phyloP scores from a whole-genome alignment of 2,329 filamentous ascomycete species.

The Chaetomiaceae sp. region DNA sequence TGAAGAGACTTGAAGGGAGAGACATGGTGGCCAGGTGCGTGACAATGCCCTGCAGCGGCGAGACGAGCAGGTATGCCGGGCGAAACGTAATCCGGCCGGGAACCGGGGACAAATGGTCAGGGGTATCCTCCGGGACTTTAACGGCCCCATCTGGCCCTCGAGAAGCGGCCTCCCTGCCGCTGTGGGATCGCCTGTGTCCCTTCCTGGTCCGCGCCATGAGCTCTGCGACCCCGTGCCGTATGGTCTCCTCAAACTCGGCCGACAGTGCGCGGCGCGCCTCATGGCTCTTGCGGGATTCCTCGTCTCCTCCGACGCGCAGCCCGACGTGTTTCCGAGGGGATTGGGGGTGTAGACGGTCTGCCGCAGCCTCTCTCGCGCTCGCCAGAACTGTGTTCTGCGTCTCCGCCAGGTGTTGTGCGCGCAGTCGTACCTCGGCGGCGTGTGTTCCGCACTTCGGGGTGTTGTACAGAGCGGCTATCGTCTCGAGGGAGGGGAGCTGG shows the following conservation, averaged over 20 bases:
- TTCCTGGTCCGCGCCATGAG: conserved; percentile 40
- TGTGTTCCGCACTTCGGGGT: conserved; percentile 50
- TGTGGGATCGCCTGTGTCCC: conserved; percentile 21
- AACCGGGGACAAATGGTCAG: conserved; percentile 28
- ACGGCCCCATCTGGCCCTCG: conserved; percentile 19
- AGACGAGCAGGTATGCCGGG: conserved; percentile 61
- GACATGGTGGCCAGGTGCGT: conserved; percentile 61
- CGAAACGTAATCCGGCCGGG: conserved; percentile 35
- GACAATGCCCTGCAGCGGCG: conserved; percentile 59
- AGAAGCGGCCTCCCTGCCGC: not conserved
- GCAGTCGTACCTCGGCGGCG: conserved; percentile 64
- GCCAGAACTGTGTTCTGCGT: conserved; percentile 52
- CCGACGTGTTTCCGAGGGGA: conserved; percentile 36
- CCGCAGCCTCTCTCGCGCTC: conserved; percentile 33
- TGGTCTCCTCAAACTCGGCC: conserved; percentile 44
- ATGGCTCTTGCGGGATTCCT: conserved; percentile 39
- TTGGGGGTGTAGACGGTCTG: conserved; percentile 27
- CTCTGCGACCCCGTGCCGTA: conserved; percentile 46
- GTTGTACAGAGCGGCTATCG: conserved; percentile 58
- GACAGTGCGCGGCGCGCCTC: conserved; percentile 38
- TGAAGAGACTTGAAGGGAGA: conserved; percentile 33
- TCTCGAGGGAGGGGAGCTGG: conserved; percentile 59
- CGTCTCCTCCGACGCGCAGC: conserved; percentile 48
- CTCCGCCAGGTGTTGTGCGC: conserved; percentile 63
- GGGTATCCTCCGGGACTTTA: not conserved